phyloP scores from a whole-genome alignment of 805 yeast genomes.

The Suhomyces xylopsoci region DNA sequence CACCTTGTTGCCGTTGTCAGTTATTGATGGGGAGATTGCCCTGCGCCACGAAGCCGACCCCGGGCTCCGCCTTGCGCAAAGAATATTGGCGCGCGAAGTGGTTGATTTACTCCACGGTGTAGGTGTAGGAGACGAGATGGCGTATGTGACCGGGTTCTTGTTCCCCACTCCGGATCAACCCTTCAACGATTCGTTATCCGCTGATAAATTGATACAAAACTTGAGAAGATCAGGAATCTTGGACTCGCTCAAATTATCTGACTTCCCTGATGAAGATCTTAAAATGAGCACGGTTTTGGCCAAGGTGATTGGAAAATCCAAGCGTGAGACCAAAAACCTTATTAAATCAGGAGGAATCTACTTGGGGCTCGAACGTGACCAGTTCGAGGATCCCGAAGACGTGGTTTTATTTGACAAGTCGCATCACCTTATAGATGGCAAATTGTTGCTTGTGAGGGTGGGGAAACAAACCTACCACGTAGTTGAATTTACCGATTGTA shows the following conservation, averaged over 20 bases:
- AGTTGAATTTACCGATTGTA: constrained; percentile 34
- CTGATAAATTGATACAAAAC: constrained; percentile 51
- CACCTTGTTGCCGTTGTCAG: constrained; percentile 67
- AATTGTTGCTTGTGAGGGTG: constrained; percentile 60
- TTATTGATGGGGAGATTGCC: constrained; percentile 52
- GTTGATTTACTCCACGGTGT: constrained; percentile 85
- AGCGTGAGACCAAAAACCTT: constrained; percentile 58
- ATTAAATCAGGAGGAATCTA: constrained; percentile 72
- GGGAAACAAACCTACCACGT: constrained; percentile 72
- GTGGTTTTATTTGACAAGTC: constrained; percentile 46
- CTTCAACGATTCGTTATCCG: constrained; percentile 42
- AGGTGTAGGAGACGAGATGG: constrained; percentile 68
- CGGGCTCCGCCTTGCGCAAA: constrained; percentile 69
- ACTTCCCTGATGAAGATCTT: constrained; percentile 26
- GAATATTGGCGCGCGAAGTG: constrained; percentile 75
- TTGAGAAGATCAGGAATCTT: constrained; percentile 60
- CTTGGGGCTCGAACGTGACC: constrained; percentile 56
- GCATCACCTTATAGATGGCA: constrained; percentile 52
- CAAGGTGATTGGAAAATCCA: constrained; percentile 45
- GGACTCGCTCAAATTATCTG: constrained; percentile 26
- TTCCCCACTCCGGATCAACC: constrained; percentile 57
- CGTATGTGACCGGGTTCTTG: constrained; percentile 61
- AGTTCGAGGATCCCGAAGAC: constrained; percentile 48
- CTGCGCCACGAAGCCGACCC: constrained; percentile 54
- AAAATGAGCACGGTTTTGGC: constrained; percentile 55